Evolutionary conservation across 2,329 filamentous ascomycete species (phyloP), one percentile per base, ranked within the genome.

Genomic region (Cercospora canescens): DNA sequence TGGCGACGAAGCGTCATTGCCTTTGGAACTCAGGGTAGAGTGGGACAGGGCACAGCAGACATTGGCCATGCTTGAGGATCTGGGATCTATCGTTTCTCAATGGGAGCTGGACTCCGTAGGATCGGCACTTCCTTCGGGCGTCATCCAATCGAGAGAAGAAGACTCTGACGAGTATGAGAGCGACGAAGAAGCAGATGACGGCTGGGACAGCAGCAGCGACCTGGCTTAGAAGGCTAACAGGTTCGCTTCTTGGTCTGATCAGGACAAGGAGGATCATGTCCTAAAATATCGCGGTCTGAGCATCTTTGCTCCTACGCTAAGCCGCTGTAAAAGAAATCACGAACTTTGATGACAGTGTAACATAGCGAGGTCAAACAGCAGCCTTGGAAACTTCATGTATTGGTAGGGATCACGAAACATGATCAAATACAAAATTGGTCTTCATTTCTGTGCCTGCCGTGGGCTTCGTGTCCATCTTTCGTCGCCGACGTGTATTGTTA

Each of bases 81-180:
- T 62, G 35, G 58, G 35, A 5, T 14, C 48, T 14, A 14, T 65
- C 3, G 52, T 64, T 32, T 32, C 26, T 2, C 35, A 55, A 8
- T 64, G 62, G 65, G 61, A 54, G n/a, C 30, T 21, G 16, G 62
- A 65, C n/a, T 26, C 60, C 12, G 48, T 56, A 18, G 62, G 58
- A 26, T 28, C 60, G 14, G 28, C 45, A 18, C 39, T 57, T 18
- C 48, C 52, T 28, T 54, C 62, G 6, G 59, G 52, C n/a, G 45
- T 62, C 9, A 41, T 60, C n/a, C 30, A 35, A 18, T 58, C 61
- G 11, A 61, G 58, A 21, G 62, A 61, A 24, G 35, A 62, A 18
- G 65, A 67, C 3, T 58, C 56, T n/a, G 65, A 67, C 21, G 65
- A 55, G 16, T 62, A 67, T 16, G 65, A 65, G 9, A 37, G 54